Percentiles rank a stretch among this genome's conserved stretches.
Conservation (phyloP, 1,284 basidiomycete species). For the Bjerkandera adusta region DNA sequence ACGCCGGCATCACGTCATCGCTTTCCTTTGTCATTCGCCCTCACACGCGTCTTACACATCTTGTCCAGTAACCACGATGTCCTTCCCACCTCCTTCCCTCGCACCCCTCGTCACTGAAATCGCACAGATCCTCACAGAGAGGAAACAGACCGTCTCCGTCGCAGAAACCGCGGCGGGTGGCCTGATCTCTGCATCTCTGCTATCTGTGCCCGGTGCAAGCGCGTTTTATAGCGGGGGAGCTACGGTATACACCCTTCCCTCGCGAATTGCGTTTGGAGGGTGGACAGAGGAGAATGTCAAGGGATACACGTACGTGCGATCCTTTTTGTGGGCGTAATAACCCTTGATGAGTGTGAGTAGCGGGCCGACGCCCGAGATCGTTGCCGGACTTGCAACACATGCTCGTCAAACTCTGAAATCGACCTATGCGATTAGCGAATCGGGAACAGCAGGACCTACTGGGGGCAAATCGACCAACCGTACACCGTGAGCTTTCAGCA, state of each 20-base stretch:
- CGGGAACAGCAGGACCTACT: conserved; percentile 4
- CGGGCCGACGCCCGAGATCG: conserved; percentile 6
- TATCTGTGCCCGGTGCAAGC: conserved; percentile 6
- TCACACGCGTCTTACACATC: too few species aligned
- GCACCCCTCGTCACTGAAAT: neutral
- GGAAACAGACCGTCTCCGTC: conserved; percentile 5
- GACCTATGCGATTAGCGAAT: conserved; percentile 2
- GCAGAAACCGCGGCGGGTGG: conserved; percentile 2
- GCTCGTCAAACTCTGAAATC: neutral
- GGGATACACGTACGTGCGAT: neutral
- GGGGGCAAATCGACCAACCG: neutral
- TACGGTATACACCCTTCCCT: conserved; percentile 7
- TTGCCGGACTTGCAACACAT: neutral
- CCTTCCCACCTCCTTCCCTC: conserved; percentile 2
- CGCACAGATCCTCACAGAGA: conserved; percentile 1
- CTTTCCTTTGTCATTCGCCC: too few species aligned
- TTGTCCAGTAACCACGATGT: neutral
- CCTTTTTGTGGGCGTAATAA: neutral
- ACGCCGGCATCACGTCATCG: too few species aligned
- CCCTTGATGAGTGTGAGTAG: neutral
- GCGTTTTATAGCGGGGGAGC: conserved; percentile 6
- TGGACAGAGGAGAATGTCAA: neutral
- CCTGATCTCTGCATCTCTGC: conserved; percentile 3
- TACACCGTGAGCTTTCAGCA: conserved; percentile 1
- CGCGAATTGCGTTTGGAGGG: conserved; percentile 3